These are phyloP conservation scores for Trichoderma gracile DNA, from an alignment of 2,329 filamentous ascomycete genomes.

Conservation along the genomic window DNA sequence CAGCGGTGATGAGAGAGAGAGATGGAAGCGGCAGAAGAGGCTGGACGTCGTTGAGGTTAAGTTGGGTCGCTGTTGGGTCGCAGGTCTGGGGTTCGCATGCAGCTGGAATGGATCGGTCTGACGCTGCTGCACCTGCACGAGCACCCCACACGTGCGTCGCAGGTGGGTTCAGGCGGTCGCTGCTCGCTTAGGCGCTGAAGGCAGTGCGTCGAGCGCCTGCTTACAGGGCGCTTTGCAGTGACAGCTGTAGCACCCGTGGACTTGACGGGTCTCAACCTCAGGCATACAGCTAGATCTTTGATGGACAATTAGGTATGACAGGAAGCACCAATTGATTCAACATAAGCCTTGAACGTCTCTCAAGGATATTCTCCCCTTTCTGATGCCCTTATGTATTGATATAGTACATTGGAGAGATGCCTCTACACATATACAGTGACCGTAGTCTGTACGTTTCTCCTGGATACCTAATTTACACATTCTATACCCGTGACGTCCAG, in stretches of 20 bases:
- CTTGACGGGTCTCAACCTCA: not conserved
- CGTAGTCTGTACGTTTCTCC: not conserved
- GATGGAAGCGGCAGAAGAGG: not conserved
- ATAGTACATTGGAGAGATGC: conserved; percentile 22
- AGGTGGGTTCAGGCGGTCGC: not conserved
- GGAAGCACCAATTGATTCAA: not conserved
- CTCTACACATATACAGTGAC: conserved; percentile 9
- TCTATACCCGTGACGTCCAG: not conserved
- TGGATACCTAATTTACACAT: conserved; percentile 2
- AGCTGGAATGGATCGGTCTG: conserved; percentile 11
- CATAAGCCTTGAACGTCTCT: not conserved
- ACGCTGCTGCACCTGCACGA: conserved; percentile 33
- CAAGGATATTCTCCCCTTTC: not conserved
- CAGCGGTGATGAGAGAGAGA: not conserved
- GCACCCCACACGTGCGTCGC: conserved; percentile 26
- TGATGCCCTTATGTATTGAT: not conserved
- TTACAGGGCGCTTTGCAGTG: not conserved
- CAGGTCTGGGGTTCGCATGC: conserved; percentile 28
- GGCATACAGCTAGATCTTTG: no score
- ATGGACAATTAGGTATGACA: no score
- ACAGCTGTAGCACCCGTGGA: not conserved
- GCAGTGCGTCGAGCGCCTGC: not conserved
- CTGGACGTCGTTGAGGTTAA: conserved; percentile 27
- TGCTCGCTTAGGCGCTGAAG: conserved; percentile 6
- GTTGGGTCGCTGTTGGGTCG: conserved; percentile 29